Evolutionary conservation across 2,329 filamentous ascomycete species (phyloP), one percentile per base, ranked within the genome.

Genomic region (Hypoxylon sp.): DNA sequence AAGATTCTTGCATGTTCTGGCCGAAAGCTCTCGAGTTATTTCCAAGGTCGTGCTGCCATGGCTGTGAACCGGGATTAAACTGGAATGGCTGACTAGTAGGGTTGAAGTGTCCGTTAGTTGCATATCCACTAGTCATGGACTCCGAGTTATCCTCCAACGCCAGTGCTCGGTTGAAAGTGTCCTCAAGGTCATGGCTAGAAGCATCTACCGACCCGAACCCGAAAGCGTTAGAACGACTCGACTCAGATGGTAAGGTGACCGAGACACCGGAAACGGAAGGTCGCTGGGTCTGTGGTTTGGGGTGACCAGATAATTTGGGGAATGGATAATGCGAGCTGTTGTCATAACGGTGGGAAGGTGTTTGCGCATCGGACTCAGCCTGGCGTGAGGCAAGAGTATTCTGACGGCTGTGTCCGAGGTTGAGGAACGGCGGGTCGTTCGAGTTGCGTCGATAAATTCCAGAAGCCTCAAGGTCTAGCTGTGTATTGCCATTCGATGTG

Each of bases 21-120:
- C 58, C 59, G 27, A 71, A 73, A 11, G 60, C 62, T 49, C 73
- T 69, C 6, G 55, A 31, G 30, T 62, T 64, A 31, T 57, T 72
- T 44, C 30, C 66, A 5, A 72, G 70, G 13, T 83, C 80, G 6
- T 77, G 76, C 54, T 77, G 77, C 85, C 85, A 88, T 2, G 84
- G 70, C 69, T 84, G 82, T 4, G 83, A 83, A 6, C 77, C 80
- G 0, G 85, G 82, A 68, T 87, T 85, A 68, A 84, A 77, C 68
- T 84, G 83, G 72, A 85, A 85, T 5, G 81, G 77, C 56, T 81
- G 81, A 30, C 61, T 64, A 2, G 68, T 66, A 2, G 71, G 69
- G 50, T 70, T 73, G 53, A 66, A 74, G 31, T 72, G 66, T 10
- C 71, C 73, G 56, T 72, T 76, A 11, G 69, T 61, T 14, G 50